Conservation (phyloP, 495 filamentous ascomycete species). For the Zalerion maritima region DNA sequence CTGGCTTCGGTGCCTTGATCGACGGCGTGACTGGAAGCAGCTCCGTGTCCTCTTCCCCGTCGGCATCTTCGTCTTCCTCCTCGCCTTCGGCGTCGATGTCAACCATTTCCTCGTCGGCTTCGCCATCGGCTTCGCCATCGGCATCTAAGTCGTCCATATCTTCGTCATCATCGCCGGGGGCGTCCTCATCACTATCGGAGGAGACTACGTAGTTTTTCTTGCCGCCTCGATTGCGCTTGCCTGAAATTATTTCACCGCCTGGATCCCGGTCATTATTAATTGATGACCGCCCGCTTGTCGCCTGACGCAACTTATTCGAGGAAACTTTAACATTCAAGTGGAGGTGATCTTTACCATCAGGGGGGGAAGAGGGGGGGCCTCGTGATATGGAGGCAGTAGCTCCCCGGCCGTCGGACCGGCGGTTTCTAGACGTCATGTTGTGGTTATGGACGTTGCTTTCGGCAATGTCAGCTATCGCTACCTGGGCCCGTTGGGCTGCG, state of each 20-base stretch:
- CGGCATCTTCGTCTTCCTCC: constrained; percentile 16
- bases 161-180: constrained; percentile 31
- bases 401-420: constrained; percentile 26
- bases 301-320: constrained; percentile 67
- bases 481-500: constrained; percentile 31
- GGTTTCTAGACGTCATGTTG: constrained; percentile 35
- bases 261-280: constrained; percentile 23
- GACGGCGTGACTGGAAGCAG: constrained; percentile 20
- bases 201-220: constrained; percentile 58
- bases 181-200: constrained; percentile 32
- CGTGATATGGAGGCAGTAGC: constrained; percentile 36
- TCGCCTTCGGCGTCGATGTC: constrained; percentile 24
- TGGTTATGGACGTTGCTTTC: constrained; percentile 30
- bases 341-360: constrained; percentile 47
- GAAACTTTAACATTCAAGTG: constrained; percentile 76
- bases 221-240: constrained; percentile 46
- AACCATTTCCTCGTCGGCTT: constrained; percentile 19
- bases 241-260: constrained; percentile 44
- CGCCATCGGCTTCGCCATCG: constrained; percentile 13
- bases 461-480: constrained; percentile 36
- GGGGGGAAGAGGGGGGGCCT: constrained; percentile 38
- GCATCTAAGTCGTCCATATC: constrained; percentile 22
- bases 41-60: constrained; percentile 30
- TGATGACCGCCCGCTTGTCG: constrained; percentile 35
- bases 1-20: constrained; percentile 29